Base-by-base conservation (phyloP, 371 early-diverging fungal genomes). In the Mucor piriformis region DNA sequence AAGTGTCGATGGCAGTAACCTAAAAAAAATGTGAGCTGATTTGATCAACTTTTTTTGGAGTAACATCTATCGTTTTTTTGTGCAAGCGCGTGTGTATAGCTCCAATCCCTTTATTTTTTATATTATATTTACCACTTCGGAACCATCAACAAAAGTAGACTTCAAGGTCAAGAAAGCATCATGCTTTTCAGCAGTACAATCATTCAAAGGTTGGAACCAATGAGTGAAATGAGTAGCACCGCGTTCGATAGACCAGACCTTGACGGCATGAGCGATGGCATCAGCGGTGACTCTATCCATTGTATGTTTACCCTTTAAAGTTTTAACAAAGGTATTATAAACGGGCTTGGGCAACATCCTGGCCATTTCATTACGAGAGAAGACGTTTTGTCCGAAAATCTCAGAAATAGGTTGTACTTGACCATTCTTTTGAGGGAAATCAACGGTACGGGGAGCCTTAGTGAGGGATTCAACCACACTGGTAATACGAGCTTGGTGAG, bases 191-290 rank as follows among this genome's bases (percentile, higher is more conserved):
- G 99, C 99, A 48, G 98, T 99, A 50, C 94, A 84, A 58, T 92
- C 97, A 16, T 96, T 99, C 86, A 95, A 92, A 62, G 98, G 99
- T 83, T 99, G 99, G 90, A 99, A 99, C 97, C 97, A 97, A 81
- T 99, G 99, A 32, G 97, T 96, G 74, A 95, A 99, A 83, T 99
- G 98, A 49, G 95, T 95, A 38, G 96, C 96, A 44, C 89, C 89
- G 49, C 88, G 88, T 69, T 95, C 93, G 91, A 93, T 90, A 62
- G 97, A 94, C 99, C 99, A 98, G 51, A 95, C 90, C 48, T 94
- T 88, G 63, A 90, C 97, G 20, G 97, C 97, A 73, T 98, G 97
- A 21, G 97, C 97, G 64, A 98, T 92, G 42, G 97, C 96, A 84
- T 98, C 97, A 32, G 96, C 95, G 4, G 97, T 97, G 32, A 84